A percentile compares a stretch with the other conserved stretches of the same genome.
These are phyloP conservation scores for Sphaerostilbella broomeana DNA, from an alignment of 2,329 filamentous ascomycete genomes.

Conservation along the genomic window DNA sequence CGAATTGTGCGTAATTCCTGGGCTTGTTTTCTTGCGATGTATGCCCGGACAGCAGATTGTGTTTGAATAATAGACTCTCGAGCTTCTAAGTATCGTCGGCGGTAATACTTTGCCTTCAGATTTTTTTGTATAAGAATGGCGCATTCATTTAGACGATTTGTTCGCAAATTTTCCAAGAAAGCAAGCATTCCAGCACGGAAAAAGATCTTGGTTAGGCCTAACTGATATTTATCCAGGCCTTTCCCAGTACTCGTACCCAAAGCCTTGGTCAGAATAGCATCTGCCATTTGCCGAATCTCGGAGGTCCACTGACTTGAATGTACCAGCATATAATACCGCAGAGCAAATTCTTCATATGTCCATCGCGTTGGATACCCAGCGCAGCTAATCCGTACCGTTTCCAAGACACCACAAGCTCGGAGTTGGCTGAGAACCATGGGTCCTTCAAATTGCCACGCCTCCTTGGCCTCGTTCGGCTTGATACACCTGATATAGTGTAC, in stretches of 20 bases:
- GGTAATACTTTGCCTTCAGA: constrained; percentile 88
- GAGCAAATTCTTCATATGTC: constrained; percentile 97
- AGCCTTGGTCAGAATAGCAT: constrained; percentile 83
- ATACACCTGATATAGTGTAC: constrained; percentile 99
- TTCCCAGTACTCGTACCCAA: constrained; percentile 69
- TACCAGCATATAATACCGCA: constrained; percentile 97
- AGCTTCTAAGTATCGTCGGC: constrained; percentile 82
- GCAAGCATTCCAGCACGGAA: constrained; percentile 99
- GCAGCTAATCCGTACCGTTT: constrained; percentile 95
- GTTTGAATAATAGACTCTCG: constrained; percentile 72
- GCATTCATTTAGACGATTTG: constrained; percentile 82
- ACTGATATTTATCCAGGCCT: constrained; percentile 87
- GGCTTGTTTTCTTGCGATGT: constrained; percentile 68
- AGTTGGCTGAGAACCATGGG: constrained; percentile 98
- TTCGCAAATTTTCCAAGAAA: constrained; percentile 90
- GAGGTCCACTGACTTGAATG: constrained; percentile 85
- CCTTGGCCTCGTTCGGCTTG: constrained; percentile 96
- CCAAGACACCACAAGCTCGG: constrained; percentile 95
- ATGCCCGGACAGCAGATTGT: constrained; percentile 72
- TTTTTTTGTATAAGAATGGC: constrained; percentile 99
- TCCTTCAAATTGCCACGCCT: constrained; percentile 95
- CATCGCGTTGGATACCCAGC: constrained; percentile 95
- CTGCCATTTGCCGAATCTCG: constrained; percentile 89
- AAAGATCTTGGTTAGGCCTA: constrained; percentile 97
- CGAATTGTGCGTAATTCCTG: constrained; percentile 76